Conservation (phyloP, 257 asterid species). For the Solanum raphanifolium region DNA sequence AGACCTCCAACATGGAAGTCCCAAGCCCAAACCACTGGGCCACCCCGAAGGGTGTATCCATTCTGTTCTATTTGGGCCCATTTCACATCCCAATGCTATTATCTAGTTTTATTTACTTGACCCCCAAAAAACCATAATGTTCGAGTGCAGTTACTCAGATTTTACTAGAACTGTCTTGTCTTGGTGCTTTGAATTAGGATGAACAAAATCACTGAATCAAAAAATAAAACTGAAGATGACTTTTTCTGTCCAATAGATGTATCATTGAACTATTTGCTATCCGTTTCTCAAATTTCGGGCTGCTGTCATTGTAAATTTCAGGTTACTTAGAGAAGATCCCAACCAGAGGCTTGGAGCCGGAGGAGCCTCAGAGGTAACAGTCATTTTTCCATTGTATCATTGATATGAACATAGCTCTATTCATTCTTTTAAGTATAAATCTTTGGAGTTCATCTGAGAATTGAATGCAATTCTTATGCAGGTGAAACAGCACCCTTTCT, state of each 20-base stretch:
- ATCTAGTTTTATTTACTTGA: neutral
- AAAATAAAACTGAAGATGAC: neutral
- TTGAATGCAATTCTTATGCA: constrained; percentile 13
- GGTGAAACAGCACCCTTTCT: constrained; percentile 94
- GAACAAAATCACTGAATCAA: neutral
- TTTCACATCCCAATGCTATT: neutral
- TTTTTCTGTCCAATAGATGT: neutral
- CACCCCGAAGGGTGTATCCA: neutral
- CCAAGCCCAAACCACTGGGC: neutral
- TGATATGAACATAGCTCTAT: neutral
- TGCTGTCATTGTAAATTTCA: constrained; percentile 13
- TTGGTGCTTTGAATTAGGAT: neutral
- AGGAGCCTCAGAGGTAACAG: constrained; percentile 82
- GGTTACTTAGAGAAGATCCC: constrained; percentile 95
- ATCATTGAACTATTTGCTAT: neutral
- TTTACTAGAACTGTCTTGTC: neutral
- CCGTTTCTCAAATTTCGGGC: neutral
- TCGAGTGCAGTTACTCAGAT: neutral
- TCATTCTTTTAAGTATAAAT: neutral
- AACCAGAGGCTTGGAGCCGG: constrained; percentile 90
- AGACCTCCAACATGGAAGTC: neutral
- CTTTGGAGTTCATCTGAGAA: neutral
- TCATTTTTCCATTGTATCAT: neutral
- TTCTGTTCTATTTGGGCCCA: neutral
- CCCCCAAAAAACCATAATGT: neutral